phyloP scores from a whole-genome alignment of 257 asterid genomes.

The Nicotiana knightiana region DNA sequence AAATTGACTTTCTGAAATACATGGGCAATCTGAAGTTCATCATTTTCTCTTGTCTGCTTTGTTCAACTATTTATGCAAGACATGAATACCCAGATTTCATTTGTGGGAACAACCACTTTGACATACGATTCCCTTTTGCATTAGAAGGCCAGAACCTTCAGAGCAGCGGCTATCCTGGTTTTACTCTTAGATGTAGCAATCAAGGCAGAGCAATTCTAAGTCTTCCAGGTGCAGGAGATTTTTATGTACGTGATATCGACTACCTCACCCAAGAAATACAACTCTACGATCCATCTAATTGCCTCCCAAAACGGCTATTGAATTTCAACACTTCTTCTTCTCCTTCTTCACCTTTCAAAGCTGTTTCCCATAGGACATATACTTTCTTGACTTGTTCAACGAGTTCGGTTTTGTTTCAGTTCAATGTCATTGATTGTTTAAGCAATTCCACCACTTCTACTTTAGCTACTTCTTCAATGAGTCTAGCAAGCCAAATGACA shows the following conservation, averaged over 20 bases:
- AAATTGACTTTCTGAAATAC: conserved; percentile 10
- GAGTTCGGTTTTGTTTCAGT: conserved; percentile 1
- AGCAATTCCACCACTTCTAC: conserved; percentile 22
- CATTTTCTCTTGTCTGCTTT: conserved; percentile 23
- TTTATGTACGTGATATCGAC: conserved; percentile 41
- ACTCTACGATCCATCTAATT: conserved; percentile 44
- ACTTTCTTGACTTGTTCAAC: conserved; percentile 62
- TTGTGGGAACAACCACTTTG: conserved; percentile 15
- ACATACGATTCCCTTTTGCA: conserved; percentile 43
- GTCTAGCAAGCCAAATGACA: conserved; percentile 31
- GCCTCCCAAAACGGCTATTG: conserved; percentile 52
- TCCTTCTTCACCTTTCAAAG: conserved; percentile 31
- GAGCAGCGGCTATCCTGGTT: conserved; percentile 54
- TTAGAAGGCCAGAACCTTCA: conserved; percentile 20
- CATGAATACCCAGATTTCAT: conserved; percentile 23
- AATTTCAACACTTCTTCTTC: conserved; percentile 42
- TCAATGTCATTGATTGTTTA: conserved; percentile 26
- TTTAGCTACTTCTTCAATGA: conserved; percentile 40
- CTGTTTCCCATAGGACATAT: conserved; percentile 25
- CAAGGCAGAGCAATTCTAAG: conserved; percentile 18
- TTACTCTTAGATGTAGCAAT: conserved; percentile 28
- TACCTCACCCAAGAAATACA: conserved; percentile 46
- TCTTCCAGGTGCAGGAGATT: conserved; percentile 52
- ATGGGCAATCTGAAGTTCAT: conserved; percentile 37
- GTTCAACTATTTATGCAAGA: conserved; percentile 22